A percentile compares a stretch with the other conserved stretches of the same genome.
Evolutionary conservation across 2,329 filamentous ascomycete species (phyloP).

Genomic region (Fusarium buxicola): DNA sequence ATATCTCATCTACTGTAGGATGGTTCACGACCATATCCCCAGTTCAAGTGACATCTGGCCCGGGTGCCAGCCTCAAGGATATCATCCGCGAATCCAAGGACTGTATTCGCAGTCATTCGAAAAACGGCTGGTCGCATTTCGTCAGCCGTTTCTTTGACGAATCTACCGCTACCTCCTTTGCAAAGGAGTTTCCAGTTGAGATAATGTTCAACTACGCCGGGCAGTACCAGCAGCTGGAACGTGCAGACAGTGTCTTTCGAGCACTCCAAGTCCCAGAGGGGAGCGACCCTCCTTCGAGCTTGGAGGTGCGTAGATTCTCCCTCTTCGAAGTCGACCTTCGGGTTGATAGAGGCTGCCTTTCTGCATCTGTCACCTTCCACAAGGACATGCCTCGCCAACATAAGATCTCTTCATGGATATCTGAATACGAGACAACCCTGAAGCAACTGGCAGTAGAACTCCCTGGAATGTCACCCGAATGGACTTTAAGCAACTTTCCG

Average conservation of each 20-base stretch:
- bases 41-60: constrained; percentile 11
- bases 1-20: constrained; percentile 49
- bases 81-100: constrained; percentile 40
- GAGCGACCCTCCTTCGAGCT: too few relatives aligned
- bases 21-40: constrained; percentile 53
- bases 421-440: not conserved
- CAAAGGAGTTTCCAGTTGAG: constrained; percentile 50
- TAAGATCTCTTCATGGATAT: too few relatives aligned
- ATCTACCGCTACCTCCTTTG: constrained; percentile 44
- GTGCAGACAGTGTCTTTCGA: constrained; percentile 6
- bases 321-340: too few relatives aligned
- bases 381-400: too few relatives aligned
- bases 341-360: too few relatives aligned
- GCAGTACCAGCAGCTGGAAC: constrained; percentile 39
- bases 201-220: constrained; percentile 43
- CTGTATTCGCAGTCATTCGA: constrained; percentile 20
- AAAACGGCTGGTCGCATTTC: constrained; percentile 40
- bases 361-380: too few relatives aligned
- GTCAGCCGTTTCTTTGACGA: constrained; percentile 27
- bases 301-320: too few relatives aligned
- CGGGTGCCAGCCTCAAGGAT: not conserved
- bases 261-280: too few relatives aligned
- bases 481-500: not conserved
- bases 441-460: not conserved
- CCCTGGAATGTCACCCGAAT: not conserved